Conservation (phyloP, 2,329 filamentous ascomycete genomes). For the Lachnellula cervina region DNA sequence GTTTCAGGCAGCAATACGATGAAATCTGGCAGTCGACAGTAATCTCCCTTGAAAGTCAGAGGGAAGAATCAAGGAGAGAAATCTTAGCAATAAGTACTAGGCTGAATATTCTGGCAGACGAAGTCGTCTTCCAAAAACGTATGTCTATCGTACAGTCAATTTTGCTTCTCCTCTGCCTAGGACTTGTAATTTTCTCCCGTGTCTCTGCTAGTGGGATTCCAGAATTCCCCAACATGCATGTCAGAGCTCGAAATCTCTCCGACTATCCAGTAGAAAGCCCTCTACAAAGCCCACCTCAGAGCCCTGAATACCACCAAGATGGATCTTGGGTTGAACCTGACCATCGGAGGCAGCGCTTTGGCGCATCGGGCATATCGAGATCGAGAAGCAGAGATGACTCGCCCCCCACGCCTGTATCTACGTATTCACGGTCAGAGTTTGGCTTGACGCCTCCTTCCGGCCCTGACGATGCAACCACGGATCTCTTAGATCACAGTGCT, state of each 20-base stretch:
- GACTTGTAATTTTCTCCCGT: constrained; percentile 76
- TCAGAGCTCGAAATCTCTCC: constrained; percentile 13
- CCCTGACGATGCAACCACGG: neutral
- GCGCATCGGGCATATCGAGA: constrained; percentile 11
- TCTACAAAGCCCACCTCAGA: constrained; percentile 23
- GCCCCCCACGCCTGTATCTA: constrained; percentile 21
- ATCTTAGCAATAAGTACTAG: constrained; percentile 75
- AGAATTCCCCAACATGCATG: constrained; percentile 22
- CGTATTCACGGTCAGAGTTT: constrained; percentile 18
- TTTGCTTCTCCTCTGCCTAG: constrained; percentile 78
- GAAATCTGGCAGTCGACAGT: constrained; percentile 96
- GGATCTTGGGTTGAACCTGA: constrained; percentile 14
- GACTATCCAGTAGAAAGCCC: constrained; percentile 18
- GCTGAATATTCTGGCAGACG: constrained; percentile 86
- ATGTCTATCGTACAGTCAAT: constrained; percentile 92
- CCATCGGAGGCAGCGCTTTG: constrained; percentile 14
- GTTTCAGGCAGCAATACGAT: constrained; percentile 81
- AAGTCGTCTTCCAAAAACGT: constrained; percentile 79
- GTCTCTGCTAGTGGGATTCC: constrained; percentile 36
- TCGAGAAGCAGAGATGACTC: constrained; percentile 16
- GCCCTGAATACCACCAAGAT: constrained; percentile 16
- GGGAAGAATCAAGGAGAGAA: constrained; percentile 77
- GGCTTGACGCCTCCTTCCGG: constrained; percentile 7
- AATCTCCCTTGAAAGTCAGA: constrained; percentile 82
- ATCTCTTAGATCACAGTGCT: neutral